Evolutionary conservation across 116 monocot species (phyloP).

Genomic region (Iris pallida): DNA sequence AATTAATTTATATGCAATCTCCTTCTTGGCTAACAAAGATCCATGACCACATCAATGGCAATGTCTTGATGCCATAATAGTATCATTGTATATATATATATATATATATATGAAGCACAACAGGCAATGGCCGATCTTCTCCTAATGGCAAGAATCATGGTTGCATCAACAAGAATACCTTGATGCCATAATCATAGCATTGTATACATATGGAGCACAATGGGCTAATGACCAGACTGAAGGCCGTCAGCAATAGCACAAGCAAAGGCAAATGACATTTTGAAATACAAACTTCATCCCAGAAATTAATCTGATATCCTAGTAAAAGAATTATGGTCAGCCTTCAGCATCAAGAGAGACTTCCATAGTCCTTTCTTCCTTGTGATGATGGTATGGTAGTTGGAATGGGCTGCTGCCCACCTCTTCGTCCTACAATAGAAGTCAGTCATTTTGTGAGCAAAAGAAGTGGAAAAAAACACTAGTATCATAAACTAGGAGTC

Average conservation of each 20-base stretch:
- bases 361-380: slow-evolving; percentile 45
- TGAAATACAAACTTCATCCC: slow-evolving; percentile 14
- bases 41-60: slow-evolving; percentile 8
- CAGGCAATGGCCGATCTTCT: too few relatives aligned
- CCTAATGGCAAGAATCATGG: too few relatives aligned
- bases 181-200: slow-evolving; percentile 12
- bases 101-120: too few relatives aligned
- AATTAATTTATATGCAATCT: not conserved
- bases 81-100: too few relatives aligned
- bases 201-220: slow-evolving; percentile 3
- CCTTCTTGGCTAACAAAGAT: slow-evolving; percentile 4
- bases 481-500: too few relatives aligned
- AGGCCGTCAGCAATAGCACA: slow-evolving; percentile 10
- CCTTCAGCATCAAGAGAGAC: slow-evolving; percentile 16
- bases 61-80: not conserved
- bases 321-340: not conserved
- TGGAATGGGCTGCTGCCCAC: slow-evolving; percentile 34
- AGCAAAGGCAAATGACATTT: slow-evolving; percentile 8
- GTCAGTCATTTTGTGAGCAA: not conserved
- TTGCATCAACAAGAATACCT: too few relatives aligned
- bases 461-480: not conserved
- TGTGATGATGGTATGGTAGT: slow-evolving; percentile 32
- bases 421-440: slow-evolving; percentile 26
- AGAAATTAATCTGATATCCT: slow-evolving; percentile 10
- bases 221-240: not conserved